These are phyloP conservation scores for Phytophthora capsici DNA, from an alignment of 352 stramenopile genomes.

Conservation along the genomic window DNA sequence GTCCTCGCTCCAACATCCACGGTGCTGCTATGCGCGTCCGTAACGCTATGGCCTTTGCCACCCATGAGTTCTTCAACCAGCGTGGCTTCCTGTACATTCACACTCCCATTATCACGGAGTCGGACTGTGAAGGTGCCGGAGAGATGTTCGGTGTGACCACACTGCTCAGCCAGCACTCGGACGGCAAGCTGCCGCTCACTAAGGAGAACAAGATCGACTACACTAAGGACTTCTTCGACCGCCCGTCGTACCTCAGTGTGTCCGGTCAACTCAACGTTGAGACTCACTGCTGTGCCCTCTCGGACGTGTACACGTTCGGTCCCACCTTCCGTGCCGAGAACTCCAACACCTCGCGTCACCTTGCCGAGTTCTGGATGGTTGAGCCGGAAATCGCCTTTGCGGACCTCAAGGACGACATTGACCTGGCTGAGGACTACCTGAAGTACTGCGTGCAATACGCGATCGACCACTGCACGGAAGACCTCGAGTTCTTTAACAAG, in stretches of 20 bases:
- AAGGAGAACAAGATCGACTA: constrained; percentile 88
- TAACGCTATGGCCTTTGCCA: constrained; percentile 93
- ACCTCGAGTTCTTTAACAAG: constrained; percentile 96
- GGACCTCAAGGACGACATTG: constrained; percentile 93
- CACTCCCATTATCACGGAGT: constrained; percentile 95
- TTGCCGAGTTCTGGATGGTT: constrained; percentile 99
- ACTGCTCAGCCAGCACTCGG: constrained; percentile 81
- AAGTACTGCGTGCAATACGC: constrained; percentile 95
- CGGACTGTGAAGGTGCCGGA: constrained; percentile 98
- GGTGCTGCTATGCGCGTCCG: constrained; percentile 92
- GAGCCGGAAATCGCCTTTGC: constrained; percentile 94
- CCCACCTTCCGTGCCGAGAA: constrained; percentile 99
- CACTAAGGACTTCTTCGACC: constrained; percentile 92
- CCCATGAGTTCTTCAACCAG: constrained; percentile 94
- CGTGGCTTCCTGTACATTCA: constrained; percentile 95
- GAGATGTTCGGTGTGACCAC: constrained; percentile 97
- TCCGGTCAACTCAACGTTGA: constrained; percentile 98
- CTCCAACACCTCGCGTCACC: constrained; percentile 97
- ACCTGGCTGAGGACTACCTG: constrained; percentile 96
- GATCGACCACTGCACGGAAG: constrained; percentile 91
- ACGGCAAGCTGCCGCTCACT: constrained; percentile 73
- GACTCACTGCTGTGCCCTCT: constrained; percentile 91
- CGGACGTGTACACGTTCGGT: constrained; percentile 98
- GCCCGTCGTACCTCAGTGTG: constrained; percentile 91
- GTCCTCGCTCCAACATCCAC: constrained; percentile 92